Base-by-base conservation (phyloP, 1,284 basidiomycete genomes). In the Flammula alnicola region DNA sequence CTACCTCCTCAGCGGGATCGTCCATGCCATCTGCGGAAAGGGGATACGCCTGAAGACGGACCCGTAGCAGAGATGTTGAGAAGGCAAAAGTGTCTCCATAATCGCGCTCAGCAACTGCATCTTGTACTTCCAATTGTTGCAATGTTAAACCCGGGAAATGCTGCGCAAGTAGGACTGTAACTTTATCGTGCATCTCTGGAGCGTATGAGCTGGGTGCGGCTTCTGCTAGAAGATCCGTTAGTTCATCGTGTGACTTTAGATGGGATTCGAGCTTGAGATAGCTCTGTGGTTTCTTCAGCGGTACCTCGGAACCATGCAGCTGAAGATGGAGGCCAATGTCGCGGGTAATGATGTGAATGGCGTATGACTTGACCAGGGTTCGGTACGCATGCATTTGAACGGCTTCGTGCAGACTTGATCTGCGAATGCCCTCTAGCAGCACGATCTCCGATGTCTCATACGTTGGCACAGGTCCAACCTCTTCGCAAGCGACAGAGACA, bases 61-160 rank as follows among this genome's bases (percentile, higher is more conserved):
- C 72, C 40, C 76, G 75, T 17, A 88, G 70, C 2, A 86, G 65
- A 4, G 70, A 56, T 10, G 72, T 66, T 0, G 83, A 81, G 65
- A 93, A 95, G 5, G 85, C 71, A 62, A 93, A 98, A 49, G 81
- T 75, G 49, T 91, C 84, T 2, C 95, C 95, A 57, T 87, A 93
- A 30, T 87, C 83, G 29, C 92, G 82, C 55, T 92, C 84, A 9
- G 80, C 76, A 8, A 79, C 60, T 2, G 87, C 80, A 23, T 80
- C 79, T 20, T 84, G 81, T 0, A 78, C 77, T 41, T 83, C 83
- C 33, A 95, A 69, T 37, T 87, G 84, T 22, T 85, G 78, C 17
- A 89, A 64, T 1, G 73, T 71, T 35, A 91, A 70, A 0, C 78
- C 76, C 2, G 79, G 76, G 61, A 86, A 84, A 17, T 74, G 61